Base-by-base conservation (phyloP, 1,284 basidiomycete species). In the Malassezia vespertilionis region DNA sequence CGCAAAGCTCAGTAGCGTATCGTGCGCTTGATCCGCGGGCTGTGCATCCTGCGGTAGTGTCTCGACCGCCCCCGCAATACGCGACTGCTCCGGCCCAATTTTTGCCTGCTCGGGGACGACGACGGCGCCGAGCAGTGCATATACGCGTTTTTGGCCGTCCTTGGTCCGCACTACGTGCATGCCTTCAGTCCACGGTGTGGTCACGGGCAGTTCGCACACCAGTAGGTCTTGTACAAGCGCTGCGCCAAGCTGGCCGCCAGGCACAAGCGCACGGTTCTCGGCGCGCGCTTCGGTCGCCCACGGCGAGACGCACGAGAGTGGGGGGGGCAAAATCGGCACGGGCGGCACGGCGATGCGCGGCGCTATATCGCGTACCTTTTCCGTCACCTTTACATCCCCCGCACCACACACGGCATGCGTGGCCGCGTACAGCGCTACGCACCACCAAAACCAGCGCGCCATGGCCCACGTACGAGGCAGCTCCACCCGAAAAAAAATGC, bases 91-190 rank as follows among this genome's bases (percentile, higher is more conserved):
- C 21, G 27, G 24, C 15, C 12, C 31, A 14, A 15, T 5, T 17
- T 33, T 15, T 2, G 21, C 9, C 34, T 20, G n/a, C 21, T 27
- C 20, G 7, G 47, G 36, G 17, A 50, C 47, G n/a, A 44, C 15
- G 27, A 50, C 41, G n/a, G 48, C 40, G 21, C 48, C 48, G 23
- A 51, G 36, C 23, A 51, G n/a, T 4, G 48, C 43, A 21, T 45
- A 51, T 22, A 51, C 28, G 12, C 35, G 43, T 17, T n/a, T 39
- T n/a, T 7, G 26, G 35, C 33, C 15, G 24, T 26, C 23, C n/a
- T n/a, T 14, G 27, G 27, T 28, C 8, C 8, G 8, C 8, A 28
- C 27, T 7, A 28, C 27, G 27, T 14, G 27, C 27, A 14, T 28
- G 8, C 27, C 8, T 28, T n/a, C n/a, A n/a, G n/a, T n/a, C n/a